Evolutionary conservation across 78 protist genomes (phyloP).

Genomic region (slime mould (Dictyostelium discoideum)): DNA sequence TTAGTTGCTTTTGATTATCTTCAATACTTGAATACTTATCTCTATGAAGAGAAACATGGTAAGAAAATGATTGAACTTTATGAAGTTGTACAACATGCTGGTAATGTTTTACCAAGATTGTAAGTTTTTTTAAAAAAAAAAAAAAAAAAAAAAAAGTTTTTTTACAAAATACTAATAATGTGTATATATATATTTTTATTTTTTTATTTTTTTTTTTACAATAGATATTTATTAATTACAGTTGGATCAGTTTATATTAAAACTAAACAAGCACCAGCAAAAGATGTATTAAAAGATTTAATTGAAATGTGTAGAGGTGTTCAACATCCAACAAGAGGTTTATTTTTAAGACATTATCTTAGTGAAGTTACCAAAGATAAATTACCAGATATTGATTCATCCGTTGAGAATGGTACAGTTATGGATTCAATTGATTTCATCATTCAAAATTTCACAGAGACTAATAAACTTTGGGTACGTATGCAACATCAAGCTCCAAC

Average conservation of each 20-base stretch:
- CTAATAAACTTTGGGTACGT: constrained; percentile 99
- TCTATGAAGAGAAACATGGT: constrained; percentile 88
- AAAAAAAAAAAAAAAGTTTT: neutral
- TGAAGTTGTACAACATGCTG: constrained; percentile 98
- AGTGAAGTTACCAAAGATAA: constrained; percentile 88
- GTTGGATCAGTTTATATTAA: constrained; percentile 95
- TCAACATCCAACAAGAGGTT: constrained; percentile 99
- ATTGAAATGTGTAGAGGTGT: constrained; percentile 99
- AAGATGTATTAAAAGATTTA: constrained; percentile 93
- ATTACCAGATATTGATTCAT: constrained; percentile 91
- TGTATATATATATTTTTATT: neutral
- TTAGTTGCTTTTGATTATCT: constrained; percentile 93
- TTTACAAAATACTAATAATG: neutral
- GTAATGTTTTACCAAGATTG: constrained; percentile 97
- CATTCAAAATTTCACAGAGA: constrained; percentile 96
- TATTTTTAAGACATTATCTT: constrained; percentile 97
- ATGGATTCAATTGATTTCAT: constrained; percentile 93
- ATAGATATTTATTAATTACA: constrained; percentile 85
- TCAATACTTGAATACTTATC: constrained; percentile 88
- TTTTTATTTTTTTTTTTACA: neutral
- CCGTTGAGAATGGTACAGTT: constrained; percentile 54
- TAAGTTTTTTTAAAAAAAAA: constrained; percentile 30
- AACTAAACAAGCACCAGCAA: constrained; percentile 93
- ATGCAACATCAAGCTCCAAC: constrained; percentile 96
- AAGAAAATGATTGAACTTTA: constrained; percentile 90